phyloP scores from a whole-genome alignment of 2,329 filamentous ascomycete genomes.

The Penicillium freii region DNA sequence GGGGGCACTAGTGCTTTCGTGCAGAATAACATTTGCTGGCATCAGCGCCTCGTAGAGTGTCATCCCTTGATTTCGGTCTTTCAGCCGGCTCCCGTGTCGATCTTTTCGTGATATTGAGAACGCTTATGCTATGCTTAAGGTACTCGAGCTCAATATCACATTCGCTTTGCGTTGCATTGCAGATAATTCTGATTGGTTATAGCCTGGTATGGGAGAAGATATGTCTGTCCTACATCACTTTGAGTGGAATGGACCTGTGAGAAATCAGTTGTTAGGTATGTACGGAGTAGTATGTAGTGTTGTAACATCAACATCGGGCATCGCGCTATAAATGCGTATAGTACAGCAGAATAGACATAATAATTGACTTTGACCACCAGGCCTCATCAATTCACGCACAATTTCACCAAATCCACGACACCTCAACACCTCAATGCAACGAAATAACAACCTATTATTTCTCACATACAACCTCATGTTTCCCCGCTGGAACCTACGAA shows the following conservation, averaged over 20 bases:
- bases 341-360: not conserved
- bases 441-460: not conserved
- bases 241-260: not conserved
- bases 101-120: not conserved
- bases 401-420: not conserved
- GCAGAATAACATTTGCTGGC: not conserved
- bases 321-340: not conserved
- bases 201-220: not conserved
- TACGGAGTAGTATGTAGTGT: not conserved
- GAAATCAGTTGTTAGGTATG: not conserved
- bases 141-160: not conserved
- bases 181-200: not conserved
- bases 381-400: too few species aligned
- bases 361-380: not conserved
- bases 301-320: not conserved
- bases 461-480: too few species aligned
- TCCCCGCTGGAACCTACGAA: too few species aligned
- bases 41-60: not conserved
- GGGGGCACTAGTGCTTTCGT: not conserved
- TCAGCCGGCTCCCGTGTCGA: not conserved
- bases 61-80: not conserved
- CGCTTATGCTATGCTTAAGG: not conserved
- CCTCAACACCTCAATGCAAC: too few species aligned
- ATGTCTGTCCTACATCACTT: not conserved
- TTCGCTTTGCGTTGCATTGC: not conserved